Evolutionary conservation across 2,329 filamentous ascomycete species (phyloP), one percentile per base, ranked within the genome.

Genomic region (Trichoderma hamatum): DNA sequence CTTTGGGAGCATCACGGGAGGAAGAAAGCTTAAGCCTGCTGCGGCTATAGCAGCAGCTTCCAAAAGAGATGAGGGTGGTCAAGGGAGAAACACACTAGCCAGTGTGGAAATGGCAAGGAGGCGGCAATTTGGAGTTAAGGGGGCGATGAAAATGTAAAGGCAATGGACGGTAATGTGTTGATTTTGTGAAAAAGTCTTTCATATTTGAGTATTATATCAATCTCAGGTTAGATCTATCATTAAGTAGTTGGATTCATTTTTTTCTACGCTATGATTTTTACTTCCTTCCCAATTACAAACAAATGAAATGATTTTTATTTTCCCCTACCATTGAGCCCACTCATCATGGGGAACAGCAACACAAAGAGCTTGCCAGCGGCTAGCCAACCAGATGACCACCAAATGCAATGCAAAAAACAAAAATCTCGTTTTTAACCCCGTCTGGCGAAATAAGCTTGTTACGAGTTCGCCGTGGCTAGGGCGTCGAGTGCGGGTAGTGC

Each of bases 1-100:
- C 0, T 84, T 84, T 0, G 85, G 85, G 1, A 85, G 82, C 70
- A 73, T 81, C 39, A 84, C 82, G 0, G 72, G 76, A 16, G 82
- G 81, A 3, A 70, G 73, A 32, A 76, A 73, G 4, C 75, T 82
- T 30, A 70, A 72, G 2, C 70, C 77, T 0, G 71, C 36, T 10
- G 39, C 39, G 2, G 16, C 39, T 19, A 19, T 43, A 1, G 71
- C 76, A 0, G 70, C 59, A 56, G 46, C 43, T 32, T 46, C 39
- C n/a, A 28, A 14, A 13, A 32, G 21, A 10, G 6, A 30, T 21
- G 11, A 21, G 3, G 5, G 19, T 34, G 13, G 19, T 3, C 28
- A 1, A 14, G 32, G 3, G 1, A 24, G 13, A 0, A 56, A 60
- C 3, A 69, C 67, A n/a, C 54, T 78, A n/a, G 77, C 74, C 3